Evolutionary conservation across 495 filamentous ascomycete genomes (phyloP).

Genomic region (Penicillium dipodomyicola): DNA sequence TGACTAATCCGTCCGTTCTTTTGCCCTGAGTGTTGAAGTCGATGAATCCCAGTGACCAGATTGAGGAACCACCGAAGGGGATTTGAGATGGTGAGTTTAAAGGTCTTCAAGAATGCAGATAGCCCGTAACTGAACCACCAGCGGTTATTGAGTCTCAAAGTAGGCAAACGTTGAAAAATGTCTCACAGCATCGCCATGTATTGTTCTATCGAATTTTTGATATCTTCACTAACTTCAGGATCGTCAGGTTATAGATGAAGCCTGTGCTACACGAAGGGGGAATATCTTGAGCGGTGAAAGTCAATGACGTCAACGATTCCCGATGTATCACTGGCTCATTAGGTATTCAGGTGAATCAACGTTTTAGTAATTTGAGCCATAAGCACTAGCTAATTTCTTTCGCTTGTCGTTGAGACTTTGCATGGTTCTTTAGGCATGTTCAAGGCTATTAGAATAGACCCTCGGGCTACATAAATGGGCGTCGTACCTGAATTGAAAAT

Average conservation of each 20-base stretch:
- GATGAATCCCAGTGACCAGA: too few relatives aligned
- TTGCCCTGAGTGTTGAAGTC: too few relatives aligned
- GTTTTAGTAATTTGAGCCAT: background rate
- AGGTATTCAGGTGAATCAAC: background rate
- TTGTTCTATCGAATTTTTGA: background rate
- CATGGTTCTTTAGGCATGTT: background rate
- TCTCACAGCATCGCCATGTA: background rate
- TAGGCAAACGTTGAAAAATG: background rate
- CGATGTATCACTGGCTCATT: background rate
- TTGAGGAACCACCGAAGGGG: too few relatives aligned
- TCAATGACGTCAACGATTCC: background rate
- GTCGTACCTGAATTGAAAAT: background rate
- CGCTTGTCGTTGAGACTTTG: background rate
- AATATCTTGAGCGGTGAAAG: background rate
- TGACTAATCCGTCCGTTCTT: too few relatives aligned
- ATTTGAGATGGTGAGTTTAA: too few relatives aligned
- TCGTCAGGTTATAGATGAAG: background rate
- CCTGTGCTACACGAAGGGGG: background rate
- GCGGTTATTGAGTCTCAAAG: background rate
- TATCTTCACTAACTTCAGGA: background rate
- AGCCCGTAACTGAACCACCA: background rate
- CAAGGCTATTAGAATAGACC: background rate
- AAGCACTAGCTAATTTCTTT: background rate
- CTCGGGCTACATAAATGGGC: background rate
- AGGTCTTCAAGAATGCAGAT: too few relatives aligned